These are phyloP conservation scores for Dysphania ambrosioides DNA, from an alignment of 148 eudicot species.

Conservation along the genomic window DNA sequence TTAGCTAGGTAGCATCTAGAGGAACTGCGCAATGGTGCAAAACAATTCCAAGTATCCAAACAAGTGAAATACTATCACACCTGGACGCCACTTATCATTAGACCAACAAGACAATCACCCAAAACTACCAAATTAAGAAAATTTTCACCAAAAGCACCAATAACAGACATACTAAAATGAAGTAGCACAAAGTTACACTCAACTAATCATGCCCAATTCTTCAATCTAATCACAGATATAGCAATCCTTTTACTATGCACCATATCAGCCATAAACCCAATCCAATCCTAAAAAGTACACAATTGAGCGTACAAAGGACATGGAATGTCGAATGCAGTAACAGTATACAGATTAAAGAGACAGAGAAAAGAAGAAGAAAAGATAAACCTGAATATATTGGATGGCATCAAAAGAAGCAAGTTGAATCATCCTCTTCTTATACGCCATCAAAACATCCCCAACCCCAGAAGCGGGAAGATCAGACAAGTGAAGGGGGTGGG, in stretches of 20 bases:
- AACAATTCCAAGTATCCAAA: background rate
- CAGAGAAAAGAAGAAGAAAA: constrained; percentile 4
- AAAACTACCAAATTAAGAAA: background rate
- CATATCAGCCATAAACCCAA: background rate
- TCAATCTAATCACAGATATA: too few relatives aligned
- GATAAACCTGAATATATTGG: constrained; percentile 69
- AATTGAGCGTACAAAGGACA: too few relatives aligned
- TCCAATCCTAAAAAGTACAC: background rate
- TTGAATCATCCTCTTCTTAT: constrained; percentile 68
- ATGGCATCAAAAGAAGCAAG: constrained; percentile 44
- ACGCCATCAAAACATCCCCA: constrained; percentile 71
- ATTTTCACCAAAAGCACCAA: background rate
- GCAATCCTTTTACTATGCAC: background rate
- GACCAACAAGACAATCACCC: background rate
- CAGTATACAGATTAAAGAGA: background rate
- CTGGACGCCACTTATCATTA: background rate
- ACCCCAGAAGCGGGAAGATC: constrained; percentile 56
- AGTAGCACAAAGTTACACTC: background rate
- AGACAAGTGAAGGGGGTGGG: constrained; percentile 59
- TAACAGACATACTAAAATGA: background rate
- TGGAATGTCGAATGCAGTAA: too few relatives aligned
- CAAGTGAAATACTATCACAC: background rate
- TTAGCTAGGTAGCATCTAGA: too few relatives aligned
- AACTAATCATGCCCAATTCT: background rate
- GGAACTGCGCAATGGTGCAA: too few relatives aligned